Conservation (phyloP, 805 yeast genomes). For the Candida wancherniae region DNA sequence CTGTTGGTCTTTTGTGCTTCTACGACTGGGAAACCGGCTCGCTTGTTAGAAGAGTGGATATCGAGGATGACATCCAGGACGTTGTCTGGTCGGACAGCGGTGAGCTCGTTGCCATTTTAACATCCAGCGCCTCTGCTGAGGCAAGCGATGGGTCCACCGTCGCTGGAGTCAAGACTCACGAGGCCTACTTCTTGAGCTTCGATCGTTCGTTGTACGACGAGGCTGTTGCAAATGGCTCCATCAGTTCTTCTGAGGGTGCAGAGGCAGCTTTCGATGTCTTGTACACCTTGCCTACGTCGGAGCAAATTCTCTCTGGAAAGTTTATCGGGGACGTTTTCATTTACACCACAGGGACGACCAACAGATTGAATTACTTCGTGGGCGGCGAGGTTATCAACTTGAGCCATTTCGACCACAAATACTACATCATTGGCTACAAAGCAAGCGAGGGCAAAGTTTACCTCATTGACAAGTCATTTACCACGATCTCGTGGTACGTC, state of each 20-base stretch:
- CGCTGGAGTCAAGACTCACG: constrained; percentile 46
- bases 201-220: constrained; percentile 62
- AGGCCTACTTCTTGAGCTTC: constrained; percentile 73
- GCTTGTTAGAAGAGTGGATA: constrained; percentile 84
- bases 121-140: constrained; percentile 24
- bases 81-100: constrained; percentile 94
- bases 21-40: constrained; percentile 91
- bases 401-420: constrained; percentile 86
- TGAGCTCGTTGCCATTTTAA: constrained; percentile 71
- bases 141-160: constrained; percentile 18
- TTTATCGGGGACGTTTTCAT: constrained; percentile 98
- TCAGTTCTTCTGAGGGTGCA: constrained; percentile 81
- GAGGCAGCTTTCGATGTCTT: constrained; percentile 82
- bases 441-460: constrained; percentile 82
- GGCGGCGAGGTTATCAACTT: constrained; percentile 91
- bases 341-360: constrained; percentile 73
- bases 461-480: constrained; percentile 85
- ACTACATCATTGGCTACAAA: constrained; percentile 83
- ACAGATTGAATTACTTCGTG: constrained; percentile 88
- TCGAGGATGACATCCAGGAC: constrained; percentile 65
- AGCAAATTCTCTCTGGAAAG: constrained; percentile 78
- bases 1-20: constrained; percentile 79
- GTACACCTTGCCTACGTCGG: constrained; percentile 65
- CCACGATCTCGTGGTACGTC: constrained; percentile 73
- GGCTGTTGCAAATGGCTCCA: constrained; percentile 52